Percentiles rank a stretch among this genome's conserved stretches.
These are phyloP conservation scores for Tagetes patula DNA, from an alignment of 129 eudicot genomes.

Conservation along the genomic window DNA sequence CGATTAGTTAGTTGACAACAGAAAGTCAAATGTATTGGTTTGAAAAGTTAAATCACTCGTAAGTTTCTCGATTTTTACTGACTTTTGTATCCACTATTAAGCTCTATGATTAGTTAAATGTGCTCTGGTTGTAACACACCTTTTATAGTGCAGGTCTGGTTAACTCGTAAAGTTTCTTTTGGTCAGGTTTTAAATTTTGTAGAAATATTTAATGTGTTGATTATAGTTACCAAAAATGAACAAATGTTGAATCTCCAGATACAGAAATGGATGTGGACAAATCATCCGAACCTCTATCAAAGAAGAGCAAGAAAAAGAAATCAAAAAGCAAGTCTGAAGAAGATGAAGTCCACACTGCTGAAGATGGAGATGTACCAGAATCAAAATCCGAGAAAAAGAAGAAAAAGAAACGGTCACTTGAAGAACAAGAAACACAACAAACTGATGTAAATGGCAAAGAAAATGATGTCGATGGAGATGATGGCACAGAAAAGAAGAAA, in stretches of 20 bases:
- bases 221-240: neutral
- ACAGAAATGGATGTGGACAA: slow-evolving; percentile 61
- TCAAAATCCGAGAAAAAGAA: slow-evolving; percentile 64
- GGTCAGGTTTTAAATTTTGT: neutral
- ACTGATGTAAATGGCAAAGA: slow-evolving; percentile 32
- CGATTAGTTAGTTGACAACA: no score
- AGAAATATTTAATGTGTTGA: neutral
- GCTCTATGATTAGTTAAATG: neutral
- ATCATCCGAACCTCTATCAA: slow-evolving; percentile 37
- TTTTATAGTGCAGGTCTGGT: neutral
- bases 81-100: neutral
- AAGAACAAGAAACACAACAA: slow-evolving; percentile 31
- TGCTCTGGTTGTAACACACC: neutral
- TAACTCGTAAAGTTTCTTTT: neutral
- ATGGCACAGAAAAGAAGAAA: slow-evolving; percentile 60
- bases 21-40: neutral
- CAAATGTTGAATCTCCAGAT: slow-evolving; percentile 23
- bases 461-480: slow-evolving; percentile 24
- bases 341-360: slow-evolving; percentile 33
- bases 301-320: slow-evolving; percentile 85
- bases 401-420: slow-evolving; percentile 62
- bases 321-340: slow-evolving; percentile 41
- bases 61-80: neutral
- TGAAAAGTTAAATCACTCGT: neutral
- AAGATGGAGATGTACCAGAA: slow-evolving; percentile 45